Conservation (phyloP, 1,284 basidiomycete genomes). For the Ustilago esculenta region DNA sequence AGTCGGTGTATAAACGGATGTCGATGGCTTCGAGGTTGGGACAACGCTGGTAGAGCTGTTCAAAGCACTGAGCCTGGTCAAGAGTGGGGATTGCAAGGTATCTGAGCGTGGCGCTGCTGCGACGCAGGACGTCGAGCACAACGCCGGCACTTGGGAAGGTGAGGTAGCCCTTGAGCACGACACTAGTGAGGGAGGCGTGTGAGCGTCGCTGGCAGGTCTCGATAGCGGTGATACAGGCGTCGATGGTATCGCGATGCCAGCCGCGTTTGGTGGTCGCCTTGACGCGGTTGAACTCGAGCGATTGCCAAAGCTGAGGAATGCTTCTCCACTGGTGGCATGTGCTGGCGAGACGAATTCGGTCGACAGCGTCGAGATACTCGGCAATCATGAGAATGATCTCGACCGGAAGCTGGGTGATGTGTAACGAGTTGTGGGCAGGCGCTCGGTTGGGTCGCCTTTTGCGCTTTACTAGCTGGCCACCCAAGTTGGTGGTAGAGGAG, state of each 20-base stretch:
- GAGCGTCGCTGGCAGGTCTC: slow-evolving; percentile 22
- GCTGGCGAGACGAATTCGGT: slow-evolving; percentile 20
- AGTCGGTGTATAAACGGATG: background rate
- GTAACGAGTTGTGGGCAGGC: background rate
- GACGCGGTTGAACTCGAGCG: slow-evolving; percentile 10
- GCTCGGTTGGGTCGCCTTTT: background rate
- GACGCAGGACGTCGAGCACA: slow-evolving; percentile 1
- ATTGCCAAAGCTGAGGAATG: slow-evolving; percentile 17
- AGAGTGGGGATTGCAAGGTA: slow-evolving; percentile 11
- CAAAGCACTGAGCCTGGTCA: slow-evolving; percentile 10
- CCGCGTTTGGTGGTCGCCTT: background rate
- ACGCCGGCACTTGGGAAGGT: background rate
- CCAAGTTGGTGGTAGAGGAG: background rate
- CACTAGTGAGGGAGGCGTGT: slow-evolving; percentile 4
- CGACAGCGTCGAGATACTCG: background rate
- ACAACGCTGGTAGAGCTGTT: slow-evolving; percentile 8
- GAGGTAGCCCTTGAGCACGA: slow-evolving; percentile 12
- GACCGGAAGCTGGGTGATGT: slow-evolving; percentile 1
- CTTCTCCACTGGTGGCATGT: slow-evolving; percentile 6
- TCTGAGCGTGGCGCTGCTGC: background rate
- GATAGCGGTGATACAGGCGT: slow-evolving; percentile 11
- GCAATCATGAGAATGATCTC: slow-evolving; percentile 15
- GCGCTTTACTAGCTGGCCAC: background rate
- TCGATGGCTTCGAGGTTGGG: slow-evolving; percentile 7
- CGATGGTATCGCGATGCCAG: slow-evolving; percentile 18